phyloP scores from a whole-genome alignment of 75 land plant species.

The Cupressus sempervirens region DNA sequence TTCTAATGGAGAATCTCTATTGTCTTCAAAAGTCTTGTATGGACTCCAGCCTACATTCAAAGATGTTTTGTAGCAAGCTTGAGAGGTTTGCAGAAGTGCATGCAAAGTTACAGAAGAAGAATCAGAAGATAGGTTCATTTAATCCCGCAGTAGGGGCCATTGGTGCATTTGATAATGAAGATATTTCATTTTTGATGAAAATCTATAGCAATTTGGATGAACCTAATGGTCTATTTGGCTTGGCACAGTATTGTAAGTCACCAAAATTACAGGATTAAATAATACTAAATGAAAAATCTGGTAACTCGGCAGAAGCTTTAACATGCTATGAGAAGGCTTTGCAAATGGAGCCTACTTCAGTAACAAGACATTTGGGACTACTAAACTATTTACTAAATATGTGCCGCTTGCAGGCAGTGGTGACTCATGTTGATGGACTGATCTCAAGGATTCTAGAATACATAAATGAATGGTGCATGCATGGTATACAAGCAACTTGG shows the following conservation, averaged over 20 bases:
- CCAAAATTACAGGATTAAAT: conserved; percentile 81
- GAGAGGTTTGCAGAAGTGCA: too few species aligned
- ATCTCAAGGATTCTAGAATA: conserved; percentile 70
- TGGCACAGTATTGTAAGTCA: conserved; percentile 69
- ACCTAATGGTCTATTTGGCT: conserved; percentile 91
- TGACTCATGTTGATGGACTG: conserved; percentile 94
- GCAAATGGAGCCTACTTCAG: conserved; percentile 84
- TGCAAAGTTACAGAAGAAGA: too few species aligned
- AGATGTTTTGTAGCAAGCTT: too few species aligned
- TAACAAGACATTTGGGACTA: conserved; percentile 82
- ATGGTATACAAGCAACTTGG: conserved; percentile 98
- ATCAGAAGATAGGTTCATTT: conserved; percentile 88
- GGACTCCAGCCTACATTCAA: too few species aligned
- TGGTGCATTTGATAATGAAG: conserved; percentile 83
- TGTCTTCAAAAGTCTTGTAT: too few species aligned
- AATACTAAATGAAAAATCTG: conserved; percentile 84
- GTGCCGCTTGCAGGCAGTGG: conserved; percentile 97
- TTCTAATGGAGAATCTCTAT: too few species aligned
- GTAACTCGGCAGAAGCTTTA: conserved; percentile 98
- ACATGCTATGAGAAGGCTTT: conserved; percentile 95
- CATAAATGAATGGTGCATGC: conserved; percentile 89
- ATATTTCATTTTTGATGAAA: conserved; percentile 82
- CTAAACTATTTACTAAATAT: conserved; percentile 92
- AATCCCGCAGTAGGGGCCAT: conserved; percentile 91
- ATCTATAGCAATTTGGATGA: conserved; percentile 94